phyloP scores from a whole-genome alignment of 495 filamentous ascomycete species.

The Tuber melanosporum region DNA sequence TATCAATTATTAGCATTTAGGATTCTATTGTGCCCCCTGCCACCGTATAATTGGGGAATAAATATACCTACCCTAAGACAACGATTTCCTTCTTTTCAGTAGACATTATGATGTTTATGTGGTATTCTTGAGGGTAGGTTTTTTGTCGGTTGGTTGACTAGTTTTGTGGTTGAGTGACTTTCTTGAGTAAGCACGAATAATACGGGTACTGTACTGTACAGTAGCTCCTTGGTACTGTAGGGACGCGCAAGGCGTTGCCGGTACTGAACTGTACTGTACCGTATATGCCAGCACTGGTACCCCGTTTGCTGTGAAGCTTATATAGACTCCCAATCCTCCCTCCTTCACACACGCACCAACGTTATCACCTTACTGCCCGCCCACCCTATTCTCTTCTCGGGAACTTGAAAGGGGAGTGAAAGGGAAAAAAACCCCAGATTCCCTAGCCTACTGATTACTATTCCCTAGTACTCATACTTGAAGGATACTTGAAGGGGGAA shows the following conservation, averaged over 20 bases:
- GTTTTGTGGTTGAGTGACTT: not conserved
- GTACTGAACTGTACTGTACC: no score
- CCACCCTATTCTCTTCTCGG: not conserved
- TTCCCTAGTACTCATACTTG: not conserved
- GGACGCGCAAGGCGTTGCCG: not conserved
- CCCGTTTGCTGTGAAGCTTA: not conserved
- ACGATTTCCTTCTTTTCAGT: conserved; percentile 21
- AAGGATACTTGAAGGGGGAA: not conserved
- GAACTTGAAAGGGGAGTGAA: not conserved
- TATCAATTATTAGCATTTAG: conserved; percentile 12
- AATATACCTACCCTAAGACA: conserved; percentile 34
- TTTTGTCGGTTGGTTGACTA: not conserved
- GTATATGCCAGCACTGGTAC: no score
- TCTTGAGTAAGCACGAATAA: not conserved
- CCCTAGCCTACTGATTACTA: not conserved
- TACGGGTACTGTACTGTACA: no score
- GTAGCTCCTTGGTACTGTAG: not conserved
- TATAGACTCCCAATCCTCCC: not conserved
- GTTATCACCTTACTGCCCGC: not conserved
- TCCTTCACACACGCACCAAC: not conserved
- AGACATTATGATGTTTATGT: conserved; percentile 8
- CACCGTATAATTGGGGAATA: not conserved
- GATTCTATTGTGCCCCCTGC: not conserved
- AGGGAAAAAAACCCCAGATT: not conserved
- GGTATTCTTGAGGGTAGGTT: not conserved